Conservation (phyloP, 2,329 filamentous ascomycete genomes). For the Cercospora nicotianae region DNA sequence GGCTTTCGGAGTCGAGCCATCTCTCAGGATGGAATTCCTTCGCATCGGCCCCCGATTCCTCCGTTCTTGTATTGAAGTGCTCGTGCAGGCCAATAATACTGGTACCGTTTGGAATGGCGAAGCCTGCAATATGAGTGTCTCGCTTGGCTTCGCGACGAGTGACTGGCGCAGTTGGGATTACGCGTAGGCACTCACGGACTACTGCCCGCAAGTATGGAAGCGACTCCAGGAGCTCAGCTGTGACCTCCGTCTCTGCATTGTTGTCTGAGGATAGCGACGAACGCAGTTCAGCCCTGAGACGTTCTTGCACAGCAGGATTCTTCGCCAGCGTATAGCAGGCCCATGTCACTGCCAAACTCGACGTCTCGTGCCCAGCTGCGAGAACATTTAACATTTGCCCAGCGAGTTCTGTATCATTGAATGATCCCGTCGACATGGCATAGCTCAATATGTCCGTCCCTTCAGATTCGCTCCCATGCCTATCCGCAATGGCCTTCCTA, state of each 20-base stretch:
- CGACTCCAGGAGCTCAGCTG: background rate
- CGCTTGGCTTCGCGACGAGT: conserved; percentile 8
- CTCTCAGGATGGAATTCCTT: conserved; percentile 8
- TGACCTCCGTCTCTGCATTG: background rate
- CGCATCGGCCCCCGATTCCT: conserved; percentile 3
- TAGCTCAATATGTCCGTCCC: conserved; percentile 6
- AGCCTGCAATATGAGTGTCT: conserved; percentile 6
- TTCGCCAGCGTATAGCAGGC: conserved; percentile 65
- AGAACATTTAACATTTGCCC: conserved; percentile 58
- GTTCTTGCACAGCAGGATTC: conserved; percentile 3
- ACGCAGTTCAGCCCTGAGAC: conserved; percentile 1
- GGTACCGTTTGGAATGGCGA: conserved; percentile 9
- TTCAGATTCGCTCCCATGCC: background rate
- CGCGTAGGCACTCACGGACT: background rate
- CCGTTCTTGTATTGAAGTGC: background rate
- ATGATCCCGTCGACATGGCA: conserved; percentile 28
- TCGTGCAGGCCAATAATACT: background rate
- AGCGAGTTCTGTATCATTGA: conserved; percentile 51
- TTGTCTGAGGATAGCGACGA: background rate
- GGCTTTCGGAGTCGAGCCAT: conserved; percentile 2
- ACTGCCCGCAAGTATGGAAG: background rate
- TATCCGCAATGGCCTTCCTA: background rate
- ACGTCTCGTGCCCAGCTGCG: conserved; percentile 68
- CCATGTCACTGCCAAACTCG: conserved; percentile 71
- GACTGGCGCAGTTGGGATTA: conserved; percentile 4